A percentile compares a stretch with the other conserved stretches of the same genome.
Evolutionary conservation across 2,329 filamentous ascomycete species (phyloP).

Genomic region (Penicillium italicum): DNA sequence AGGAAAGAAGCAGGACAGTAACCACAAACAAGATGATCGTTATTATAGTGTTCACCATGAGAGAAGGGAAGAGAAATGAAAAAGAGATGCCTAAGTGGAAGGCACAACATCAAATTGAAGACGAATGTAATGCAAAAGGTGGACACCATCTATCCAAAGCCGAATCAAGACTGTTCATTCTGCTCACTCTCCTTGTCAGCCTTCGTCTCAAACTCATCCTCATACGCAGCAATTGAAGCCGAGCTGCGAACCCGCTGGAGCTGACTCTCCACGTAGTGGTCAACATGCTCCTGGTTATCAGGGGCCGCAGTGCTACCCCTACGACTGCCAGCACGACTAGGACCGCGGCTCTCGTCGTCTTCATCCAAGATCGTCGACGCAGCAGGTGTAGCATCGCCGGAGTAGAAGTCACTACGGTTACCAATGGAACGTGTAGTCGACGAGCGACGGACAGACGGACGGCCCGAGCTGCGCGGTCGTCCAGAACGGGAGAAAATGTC

Average conservation of each 20-base stretch:
- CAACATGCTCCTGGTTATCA: constrained; percentile 65
- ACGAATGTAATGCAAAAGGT: not conserved
- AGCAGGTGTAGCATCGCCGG: constrained; percentile 28
- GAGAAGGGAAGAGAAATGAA: not conserved
- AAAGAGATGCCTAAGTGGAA: not conserved
- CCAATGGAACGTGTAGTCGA: constrained; percentile 82
- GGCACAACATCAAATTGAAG: not conserved
- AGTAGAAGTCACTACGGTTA: constrained; percentile 72
- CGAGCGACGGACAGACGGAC: constrained; percentile 65
- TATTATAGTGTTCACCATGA: not conserved
- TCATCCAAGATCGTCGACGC: constrained; percentile 36
- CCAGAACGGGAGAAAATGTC: constrained; percentile 67
- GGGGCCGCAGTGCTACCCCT: constrained; percentile 35
- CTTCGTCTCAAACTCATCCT: constrained; percentile 62
- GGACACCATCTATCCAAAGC: not conserved
- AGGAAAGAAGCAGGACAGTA: not conserved
- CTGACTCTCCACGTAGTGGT: constrained; percentile 77
- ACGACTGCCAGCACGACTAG: constrained; percentile 29
- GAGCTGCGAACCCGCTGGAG: constrained; percentile 67
- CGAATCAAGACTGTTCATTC: constrained; percentile 7
- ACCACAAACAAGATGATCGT: not conserved
- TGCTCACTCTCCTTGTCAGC: constrained; percentile 41
- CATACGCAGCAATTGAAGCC: constrained; percentile 49
- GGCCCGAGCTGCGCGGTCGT: constrained; percentile 44
- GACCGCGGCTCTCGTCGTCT: constrained; percentile 27